Base-by-base conservation (phyloP, 768 basidiomycete species). In the Mycena filopes region DNA sequence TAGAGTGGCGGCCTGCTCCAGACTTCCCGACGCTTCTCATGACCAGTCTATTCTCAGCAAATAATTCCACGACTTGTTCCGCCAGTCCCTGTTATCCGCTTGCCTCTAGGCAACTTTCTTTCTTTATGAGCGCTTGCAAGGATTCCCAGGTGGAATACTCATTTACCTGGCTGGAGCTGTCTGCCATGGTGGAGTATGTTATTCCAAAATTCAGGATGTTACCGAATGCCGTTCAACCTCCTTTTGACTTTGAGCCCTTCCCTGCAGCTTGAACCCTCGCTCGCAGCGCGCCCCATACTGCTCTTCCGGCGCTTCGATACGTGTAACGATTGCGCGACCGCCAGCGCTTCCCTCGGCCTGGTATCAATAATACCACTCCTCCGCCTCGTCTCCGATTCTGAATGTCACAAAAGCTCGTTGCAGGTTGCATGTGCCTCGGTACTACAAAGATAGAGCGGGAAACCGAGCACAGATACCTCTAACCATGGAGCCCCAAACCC, bases 331-430 rank as follows among this genome's bases (percentile, higher is more conserved):
- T 33, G 10, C 50, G 33, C 33, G 33, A 38, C 12, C 36, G 15
- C n/a, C 18, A 16, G 23, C 26, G 8, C 28, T 13, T 16, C 29
- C 29, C 28, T 48, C 15, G 12, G 10, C 26, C 26, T 29, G 46
- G 50, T 21, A 1, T 36, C 15, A 23, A 23, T 36, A 38, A 16
- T 31, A 21, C 33, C 36, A 36, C 16, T 53, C 51, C 38, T 18
- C 20, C 26, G 28, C 26, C 47, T n/a, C 9, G 11, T 51, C n/a
- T n/a, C 16, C 21, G 31, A 16, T 12, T n/a, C 11, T 16, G 25
- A 53, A 21, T 20, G 41, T 29, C 41, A 55, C 21, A 43, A 55
- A 55, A 55, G 28, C 54, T 55, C 41, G 15, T 36, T 36, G 18
- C 41, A 42, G 26, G 51, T 55, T 29, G 54, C 41, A 43, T 43